A percentile compares a stretch with the other conserved stretches of the same genome.
Evolutionary conservation across 306 rosid genomes (phyloP).

Genomic region (Vachellia pachyceras): DNA sequence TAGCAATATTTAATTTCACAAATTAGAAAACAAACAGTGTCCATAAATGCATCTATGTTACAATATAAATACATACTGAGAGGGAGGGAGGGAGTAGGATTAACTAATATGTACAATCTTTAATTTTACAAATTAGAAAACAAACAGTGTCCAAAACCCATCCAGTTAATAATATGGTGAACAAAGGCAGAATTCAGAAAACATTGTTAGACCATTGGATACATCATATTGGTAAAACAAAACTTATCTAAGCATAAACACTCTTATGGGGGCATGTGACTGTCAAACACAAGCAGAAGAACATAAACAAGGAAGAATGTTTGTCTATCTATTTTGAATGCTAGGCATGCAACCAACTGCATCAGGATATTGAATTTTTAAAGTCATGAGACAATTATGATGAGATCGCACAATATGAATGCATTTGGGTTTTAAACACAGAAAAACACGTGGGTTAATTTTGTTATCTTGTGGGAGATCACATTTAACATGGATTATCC

Average conservation of each 20-base stretch:
- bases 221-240: background rate
- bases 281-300: background rate
- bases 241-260: background rate
- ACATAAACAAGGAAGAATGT: background rate
- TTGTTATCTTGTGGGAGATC: too few relatives aligned
- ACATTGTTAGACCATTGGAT: background rate
- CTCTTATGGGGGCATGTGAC: background rate
- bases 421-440: conserved; percentile 19
- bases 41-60: conserved; percentile 14
- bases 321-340: background rate
- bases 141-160: too few relatives aligned
- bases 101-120: background rate
- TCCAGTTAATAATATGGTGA: background rate
- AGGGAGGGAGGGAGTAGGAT: background rate
- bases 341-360: background rate
- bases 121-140: conserved; percentile 13
- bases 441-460: background rate
- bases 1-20: conserved; percentile 9
- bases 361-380: background rate
- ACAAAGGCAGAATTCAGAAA: conserved; percentile 6
- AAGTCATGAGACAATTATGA: background rate
- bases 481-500: too few relatives aligned
- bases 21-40: background rate
- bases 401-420: conserved; percentile 6
- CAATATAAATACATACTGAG: conserved; percentile 9